Base-by-base conservation (phyloP, 805 yeast genomes). In the Kazachstania kunashirensis region DNA sequence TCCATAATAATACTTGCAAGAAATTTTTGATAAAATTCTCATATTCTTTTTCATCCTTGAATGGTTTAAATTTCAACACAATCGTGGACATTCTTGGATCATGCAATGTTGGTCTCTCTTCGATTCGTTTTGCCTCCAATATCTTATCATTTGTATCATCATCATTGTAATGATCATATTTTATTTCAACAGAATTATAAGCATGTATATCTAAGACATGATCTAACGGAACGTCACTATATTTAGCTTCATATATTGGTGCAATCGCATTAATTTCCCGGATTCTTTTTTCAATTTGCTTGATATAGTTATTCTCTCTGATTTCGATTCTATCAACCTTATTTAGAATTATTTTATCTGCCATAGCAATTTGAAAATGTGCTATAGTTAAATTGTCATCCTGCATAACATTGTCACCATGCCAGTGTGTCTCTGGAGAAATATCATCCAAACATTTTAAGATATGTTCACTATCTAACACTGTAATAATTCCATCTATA, bases 401-500 rank as follows among this genome's bases (percentile, higher is more conserved):
- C 10, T 57, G 47, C 9, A 59, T 47, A 5, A 64, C 68, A 9
- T 64, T 57, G 7, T 62, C 65, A 17, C 70, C 63, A 50, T 77
- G 85, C 75, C 80, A 73, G 50, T 79, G 85, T 0, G 83, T 79
- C 3, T 82, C 84, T 11, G 53, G 50, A 2, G 58, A 53, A 13
- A 65, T 62, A 46, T 85, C 96, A 39, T 74, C 77, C 21, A 89
- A 62, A 44, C 83, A 78, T 36, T 63, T 63, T 13, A 68, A 49
- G 17, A 89, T 77, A 50, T 85, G 78, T 33, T 70, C 75, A 2
- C 78, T 55, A 55, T 89, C 97, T 29, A 92, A 65, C 2, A 89
- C 96, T 0, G 96, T 82, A 11, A 92, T 71, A 5, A 89, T 84
- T 0, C 95, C 95, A 58, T 89, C 97, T 23, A 92, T 79, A 55